Conservation (phyloP, 2,329 filamentous ascomycete species). For the Cladophialophora bantiana region DNA sequence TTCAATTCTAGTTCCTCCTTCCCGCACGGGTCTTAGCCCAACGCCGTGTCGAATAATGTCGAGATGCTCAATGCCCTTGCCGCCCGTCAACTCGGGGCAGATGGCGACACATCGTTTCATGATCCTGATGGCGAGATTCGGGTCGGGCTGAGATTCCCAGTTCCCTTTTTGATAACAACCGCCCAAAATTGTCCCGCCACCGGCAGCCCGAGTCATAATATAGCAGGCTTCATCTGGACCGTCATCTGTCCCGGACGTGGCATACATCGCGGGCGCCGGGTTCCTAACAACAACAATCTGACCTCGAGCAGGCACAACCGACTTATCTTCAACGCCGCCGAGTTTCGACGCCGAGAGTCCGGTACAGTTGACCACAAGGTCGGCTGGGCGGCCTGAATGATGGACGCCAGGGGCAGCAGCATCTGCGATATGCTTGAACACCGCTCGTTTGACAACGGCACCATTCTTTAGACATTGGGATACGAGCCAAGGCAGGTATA, state of each 20-base stretch:
- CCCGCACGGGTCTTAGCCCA: constrained; percentile 77
- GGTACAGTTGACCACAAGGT: constrained; percentile 83
- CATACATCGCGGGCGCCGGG: constrained; percentile 73
- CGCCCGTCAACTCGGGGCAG: constrained; percentile 68
- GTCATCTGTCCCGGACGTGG: constrained; percentile 75
- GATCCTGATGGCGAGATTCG: constrained; percentile 79
- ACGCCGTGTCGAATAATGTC: constrained; percentile 82
- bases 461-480: constrained; percentile 79
- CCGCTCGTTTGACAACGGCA: constrained; percentile 69
- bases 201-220: constrained; percentile 77
- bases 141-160: constrained; percentile 81
- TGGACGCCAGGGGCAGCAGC: constrained; percentile 69
- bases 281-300: constrained; percentile 87
- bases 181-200: constrained; percentile 86
- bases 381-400: constrained; percentile 63
- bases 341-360: constrained; percentile 77
- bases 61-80: constrained; percentile 74
- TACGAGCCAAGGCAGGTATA: constrained; percentile 87
- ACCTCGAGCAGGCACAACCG: constrained; percentile 77
- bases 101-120: constrained; percentile 77
- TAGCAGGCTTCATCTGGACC: constrained; percentile 76
- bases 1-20: constrained; percentile 77
- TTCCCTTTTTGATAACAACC: constrained; percentile 80
- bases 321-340: constrained; percentile 79
- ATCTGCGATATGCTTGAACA: constrained; percentile 74